A percentile compares a stretch with the other conserved stretches of the same genome.
These are phyloP conservation scores for Codiaeum variegatum DNA, from an alignment of 441 rosid genomes.

Conservation along the genomic window DNA sequence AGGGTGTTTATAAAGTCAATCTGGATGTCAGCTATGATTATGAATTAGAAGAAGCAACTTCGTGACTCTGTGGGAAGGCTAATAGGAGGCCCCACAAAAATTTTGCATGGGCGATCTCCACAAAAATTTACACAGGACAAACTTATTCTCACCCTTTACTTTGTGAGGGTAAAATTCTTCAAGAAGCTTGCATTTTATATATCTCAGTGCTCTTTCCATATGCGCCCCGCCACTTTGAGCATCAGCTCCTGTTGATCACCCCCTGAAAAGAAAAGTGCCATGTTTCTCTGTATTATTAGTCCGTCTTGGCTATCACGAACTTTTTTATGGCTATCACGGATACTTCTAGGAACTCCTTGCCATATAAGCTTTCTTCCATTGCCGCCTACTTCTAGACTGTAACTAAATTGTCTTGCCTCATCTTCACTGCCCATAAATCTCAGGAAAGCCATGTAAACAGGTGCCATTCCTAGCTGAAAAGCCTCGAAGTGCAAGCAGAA, in stretches of 20 bases:
- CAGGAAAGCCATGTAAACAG: conserved; percentile 80
- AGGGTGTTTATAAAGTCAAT: too few species aligned
- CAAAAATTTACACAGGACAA: conserved; percentile 7
- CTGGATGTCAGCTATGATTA: too few species aligned
- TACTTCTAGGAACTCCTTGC: conserved; percentile 87
- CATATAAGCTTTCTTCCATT: conserved; percentile 63
- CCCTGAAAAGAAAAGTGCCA: conserved; percentile 78
- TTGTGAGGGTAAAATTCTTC: conserved; percentile 1
- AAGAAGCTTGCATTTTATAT: background rate
- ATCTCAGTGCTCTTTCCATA: conserved; percentile 61
- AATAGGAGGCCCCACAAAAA: too few species aligned
- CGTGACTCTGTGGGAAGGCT: too few species aligned
- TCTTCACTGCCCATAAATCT: conserved; percentile 83
- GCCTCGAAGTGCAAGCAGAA: conserved; percentile 92
- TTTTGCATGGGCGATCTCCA: too few species aligned
- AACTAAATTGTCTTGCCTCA: conserved; percentile 66
- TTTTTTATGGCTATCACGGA: conserved; percentile 71
- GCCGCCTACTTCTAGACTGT: conserved; percentile 80
- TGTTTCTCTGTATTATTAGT: conserved; percentile 61
- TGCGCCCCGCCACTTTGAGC: conserved; percentile 68
- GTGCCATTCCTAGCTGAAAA: conserved; percentile 64
- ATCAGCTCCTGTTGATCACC: conserved; percentile 68
- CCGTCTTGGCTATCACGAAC: conserved; percentile 87
- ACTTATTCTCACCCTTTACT: conserved; percentile 5
- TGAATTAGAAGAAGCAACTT: too few species aligned